Evolutionary conservation across 1,139 yeast genomes (phyloP).

Genomic region (Candida tetrigidarum): DNA sequence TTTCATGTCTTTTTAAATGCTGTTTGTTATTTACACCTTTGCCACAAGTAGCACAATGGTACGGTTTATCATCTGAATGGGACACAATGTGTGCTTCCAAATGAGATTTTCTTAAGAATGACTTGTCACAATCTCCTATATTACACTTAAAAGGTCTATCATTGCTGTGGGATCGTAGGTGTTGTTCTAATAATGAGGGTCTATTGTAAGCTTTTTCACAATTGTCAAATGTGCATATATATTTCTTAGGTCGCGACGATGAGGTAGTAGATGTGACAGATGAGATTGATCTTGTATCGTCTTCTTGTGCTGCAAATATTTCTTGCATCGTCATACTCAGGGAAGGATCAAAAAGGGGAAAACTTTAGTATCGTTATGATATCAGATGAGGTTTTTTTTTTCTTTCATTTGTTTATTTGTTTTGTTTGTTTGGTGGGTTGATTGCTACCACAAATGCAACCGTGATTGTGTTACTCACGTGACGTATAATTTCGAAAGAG

Average conservation of each 20-base stretch:
- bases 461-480: too few relatives aligned
- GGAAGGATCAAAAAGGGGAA: too few relatives aligned
- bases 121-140: constrained; percentile 55
- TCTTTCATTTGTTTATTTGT: too few relatives aligned
- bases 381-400: constrained; percentile 4
- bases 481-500: too few relatives aligned
- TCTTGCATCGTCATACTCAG: background rate
- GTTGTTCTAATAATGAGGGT: constrained; percentile 86
- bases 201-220: constrained; percentile 80
- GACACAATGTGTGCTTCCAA: constrained; percentile 73
- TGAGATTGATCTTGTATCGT: constrained; percentile 12
- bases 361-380: too few relatives aligned
- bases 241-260: constrained; percentile 57
- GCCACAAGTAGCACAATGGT: constrained; percentile 73
- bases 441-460: too few relatives aligned
- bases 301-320: too few relatives aligned
- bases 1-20: constrained; percentile 81
- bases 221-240: constrained; percentile 61
- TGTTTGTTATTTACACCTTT: constrained; percentile 85
- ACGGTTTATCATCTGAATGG: constrained; percentile 69
- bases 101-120: constrained; percentile 80
- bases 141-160: constrained; percentile 77
- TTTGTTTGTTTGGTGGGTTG: too few relatives aligned
- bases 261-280: constrained; percentile 17
- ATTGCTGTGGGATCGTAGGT: constrained; percentile 75